phyloP scores from a whole-genome alignment of 2,329 filamentous ascomycete genomes.

The Blumeria hordei region DNA sequence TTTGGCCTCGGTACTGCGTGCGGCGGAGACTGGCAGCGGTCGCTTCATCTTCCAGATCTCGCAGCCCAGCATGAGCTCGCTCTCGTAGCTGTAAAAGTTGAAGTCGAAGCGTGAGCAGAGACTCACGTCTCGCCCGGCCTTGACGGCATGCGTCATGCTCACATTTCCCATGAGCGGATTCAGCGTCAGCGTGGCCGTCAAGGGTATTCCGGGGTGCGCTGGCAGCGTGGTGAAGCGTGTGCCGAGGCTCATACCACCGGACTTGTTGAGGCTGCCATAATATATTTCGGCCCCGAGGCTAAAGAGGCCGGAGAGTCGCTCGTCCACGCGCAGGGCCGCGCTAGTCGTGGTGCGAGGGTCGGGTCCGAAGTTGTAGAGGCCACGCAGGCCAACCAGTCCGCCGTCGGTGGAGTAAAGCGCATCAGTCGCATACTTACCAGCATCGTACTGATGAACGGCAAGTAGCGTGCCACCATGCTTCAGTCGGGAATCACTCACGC shows the following conservation, averaged over 20 bases:
- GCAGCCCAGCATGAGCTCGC: constrained; percentile 71
- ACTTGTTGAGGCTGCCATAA: constrained; percentile 86
- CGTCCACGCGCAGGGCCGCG: constrained; percentile 16
- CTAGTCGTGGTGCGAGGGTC: constrained; percentile 9
- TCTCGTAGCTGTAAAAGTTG: constrained; percentile 96
- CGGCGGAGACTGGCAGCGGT: constrained; percentile 10
- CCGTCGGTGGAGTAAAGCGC: constrained; percentile 85
- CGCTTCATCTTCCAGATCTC: constrained; percentile 59
- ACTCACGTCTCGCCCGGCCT: constrained; percentile 59
- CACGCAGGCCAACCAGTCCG: constrained; percentile 63
- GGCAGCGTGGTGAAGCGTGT: constrained; percentile 74
- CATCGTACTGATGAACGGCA: constrained; percentile 55
- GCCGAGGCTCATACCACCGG: constrained; percentile 72
- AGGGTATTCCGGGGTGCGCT: constrained; percentile 58
- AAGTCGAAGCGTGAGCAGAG: constrained; percentile 86
- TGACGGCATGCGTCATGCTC: constrained; percentile 74
- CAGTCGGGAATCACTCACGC: constrained; percentile 46
- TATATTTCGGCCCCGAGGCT: constrained; percentile 84
- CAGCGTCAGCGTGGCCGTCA: constrained; percentile 78
- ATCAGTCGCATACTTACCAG: constrained; percentile 69
- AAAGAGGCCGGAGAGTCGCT: constrained; percentile 55
- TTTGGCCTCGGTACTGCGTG: constrained; percentile 28
- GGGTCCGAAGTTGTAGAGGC: constrained; percentile 75
- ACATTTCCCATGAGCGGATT: constrained; percentile 91
- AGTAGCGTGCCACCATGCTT: constrained; percentile 55